These are phyloP conservation scores for Diaporthe sp. DNA, from an alignment of 2,329 filamentous ascomycete species.

Conservation along the genomic window DNA sequence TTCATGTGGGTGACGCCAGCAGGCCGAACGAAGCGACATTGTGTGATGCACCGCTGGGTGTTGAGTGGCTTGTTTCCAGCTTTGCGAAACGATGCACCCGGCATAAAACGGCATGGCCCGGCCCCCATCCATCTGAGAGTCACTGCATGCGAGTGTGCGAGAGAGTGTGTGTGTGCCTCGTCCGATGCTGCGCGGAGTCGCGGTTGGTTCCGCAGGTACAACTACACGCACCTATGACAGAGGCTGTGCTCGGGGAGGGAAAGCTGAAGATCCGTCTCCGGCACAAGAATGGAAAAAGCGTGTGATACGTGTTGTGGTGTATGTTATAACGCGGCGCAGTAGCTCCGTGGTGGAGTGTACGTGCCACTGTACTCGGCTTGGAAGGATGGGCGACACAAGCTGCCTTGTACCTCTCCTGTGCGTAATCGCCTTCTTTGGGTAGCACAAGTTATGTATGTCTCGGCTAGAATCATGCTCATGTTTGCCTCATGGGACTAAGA, in stretches of 20 bases:
- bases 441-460: slow-evolving; percentile 33
- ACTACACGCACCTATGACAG: slow-evolving; percentile 18
- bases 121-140: neutral
- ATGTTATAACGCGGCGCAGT: slow-evolving; percentile 21
- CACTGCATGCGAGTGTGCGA: neutral
- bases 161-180: slow-evolving; percentile 13
- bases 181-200: slow-evolving; percentile 24
- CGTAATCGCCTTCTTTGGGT: slow-evolving; percentile 31
- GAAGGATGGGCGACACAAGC: slow-evolving; percentile 30
- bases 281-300: slow-evolving; percentile 18
- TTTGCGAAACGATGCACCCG: slow-evolving; percentile 1
- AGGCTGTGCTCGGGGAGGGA: slow-evolving; percentile 8
- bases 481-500: slow-evolving; percentile 31
- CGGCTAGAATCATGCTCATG: slow-evolving; percentile 34
- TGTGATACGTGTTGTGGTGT: slow-evolving; percentile 18
- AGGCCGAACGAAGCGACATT: neutral
- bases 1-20: neutral
- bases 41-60: neutral
- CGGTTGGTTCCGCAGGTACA: slow-evolving; percentile 16
- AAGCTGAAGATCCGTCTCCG: slow-evolving; percentile 12
- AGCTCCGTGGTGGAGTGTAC: slow-evolving; percentile 9
- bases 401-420: slow-evolving; percentile 34
- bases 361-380: slow-evolving; percentile 28
- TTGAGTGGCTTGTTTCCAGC: neutral
- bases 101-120: slow-evolving; percentile 18